phyloP scores from a whole-genome alignment of 768 basidiomycete species.

The Xerocomus potaroensis region DNA sequence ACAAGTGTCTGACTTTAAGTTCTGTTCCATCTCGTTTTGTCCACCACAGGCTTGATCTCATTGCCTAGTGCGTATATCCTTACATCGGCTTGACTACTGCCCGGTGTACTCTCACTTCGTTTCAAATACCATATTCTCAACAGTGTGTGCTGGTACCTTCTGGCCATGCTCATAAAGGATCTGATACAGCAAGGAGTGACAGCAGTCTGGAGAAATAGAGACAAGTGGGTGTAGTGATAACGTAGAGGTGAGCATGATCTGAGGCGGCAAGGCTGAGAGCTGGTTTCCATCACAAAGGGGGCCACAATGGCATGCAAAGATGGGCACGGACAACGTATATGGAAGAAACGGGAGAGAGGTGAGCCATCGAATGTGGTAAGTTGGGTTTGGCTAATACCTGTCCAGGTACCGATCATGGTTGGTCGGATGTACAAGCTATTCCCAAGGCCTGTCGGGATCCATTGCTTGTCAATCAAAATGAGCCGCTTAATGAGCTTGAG shows the following conservation, averaged over 20 bases:
- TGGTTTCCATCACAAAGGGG: slow-evolving; percentile 12
- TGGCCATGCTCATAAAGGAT: slow-evolving; percentile 76
- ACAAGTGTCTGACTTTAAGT: too few species aligned
- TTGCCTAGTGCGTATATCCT: too few species aligned
- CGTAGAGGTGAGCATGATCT: slow-evolving; percentile 77
- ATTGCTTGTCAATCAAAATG: slow-evolving; percentile 66
- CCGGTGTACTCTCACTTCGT: too few species aligned
- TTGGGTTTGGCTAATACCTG: too few species aligned
- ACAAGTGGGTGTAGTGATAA: slow-evolving; percentile 64
- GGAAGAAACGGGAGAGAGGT: too few species aligned
- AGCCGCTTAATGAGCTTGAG: slow-evolving; percentile 60
- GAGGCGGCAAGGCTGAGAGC: slow-evolving; percentile 71
- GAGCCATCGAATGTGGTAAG: too few species aligned
- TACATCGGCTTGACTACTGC: too few species aligned
- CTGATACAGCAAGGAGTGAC: slow-evolving; percentile 58
- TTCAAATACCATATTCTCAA: too few species aligned
- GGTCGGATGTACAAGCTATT: slow-evolving; percentile 87
- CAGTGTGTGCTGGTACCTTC: slow-evolving; percentile 67
- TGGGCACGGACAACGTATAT: too few species aligned
- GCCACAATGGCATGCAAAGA: too few species aligned
- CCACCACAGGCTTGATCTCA: too few species aligned
- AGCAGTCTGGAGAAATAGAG: slow-evolving; percentile 54
- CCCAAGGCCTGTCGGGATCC: slow-evolving; percentile 75
- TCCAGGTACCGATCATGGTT: slow-evolving; percentile 53
- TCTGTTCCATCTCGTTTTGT: too few species aligned